Base-by-base conservation (phyloP, 768 basidiomycete species). In the Kwoniella sp. region DNA sequence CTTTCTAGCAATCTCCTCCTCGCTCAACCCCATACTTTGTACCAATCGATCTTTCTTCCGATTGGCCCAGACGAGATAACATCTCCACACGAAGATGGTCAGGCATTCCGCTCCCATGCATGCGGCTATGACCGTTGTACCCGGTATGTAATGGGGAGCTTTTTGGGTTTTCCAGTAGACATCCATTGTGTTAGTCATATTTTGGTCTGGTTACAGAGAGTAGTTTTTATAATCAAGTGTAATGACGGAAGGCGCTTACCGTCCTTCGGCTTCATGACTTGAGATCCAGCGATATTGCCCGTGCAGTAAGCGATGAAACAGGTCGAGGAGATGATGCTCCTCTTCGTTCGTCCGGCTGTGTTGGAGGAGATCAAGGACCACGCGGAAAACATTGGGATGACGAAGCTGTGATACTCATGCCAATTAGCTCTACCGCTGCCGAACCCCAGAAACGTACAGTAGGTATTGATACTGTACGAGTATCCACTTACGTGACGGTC, bases 341-440 rank as follows among this genome's bases (percentile, higher is more conserved):
- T 68, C 57, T 75, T 75, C n/a, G 73, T 72, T 24, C 64, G 33
- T 2, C 73, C 73, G 9, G 71, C 68, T 2, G 63, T 55, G 58
- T 72, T 72, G 36, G 65, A 66, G 25, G 60, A 40, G 54, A 75
- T 63, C 4, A 75, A 46, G 1, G 68, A 29, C 73, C 69, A 73
- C 9, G 60, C 63, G 13, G 59, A 54, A 49, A 71, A 66, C n/a
- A 55, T 2, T 0, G 68, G 52, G 17, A 69, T 58, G 17, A 63
- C 61, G 27, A 66, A 66, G 60, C 63, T 68, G 49, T 26, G 48
- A 25, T 26, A 47, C 19, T n/a, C n/a, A n/a, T n/a, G n/a, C n/a
- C n/a, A n/a, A n/a, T n/a, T n/a, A n/a, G n/a, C n/a, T n/a, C n/a
- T n/a, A n/a, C n/a, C n/a, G n/a, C n/a, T n/a, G n/a, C n/a, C n/a